Evolutionary conservation across 768 basidiomycete genomes (phyloP).

Genomic region (Mycena venus): DNA sequence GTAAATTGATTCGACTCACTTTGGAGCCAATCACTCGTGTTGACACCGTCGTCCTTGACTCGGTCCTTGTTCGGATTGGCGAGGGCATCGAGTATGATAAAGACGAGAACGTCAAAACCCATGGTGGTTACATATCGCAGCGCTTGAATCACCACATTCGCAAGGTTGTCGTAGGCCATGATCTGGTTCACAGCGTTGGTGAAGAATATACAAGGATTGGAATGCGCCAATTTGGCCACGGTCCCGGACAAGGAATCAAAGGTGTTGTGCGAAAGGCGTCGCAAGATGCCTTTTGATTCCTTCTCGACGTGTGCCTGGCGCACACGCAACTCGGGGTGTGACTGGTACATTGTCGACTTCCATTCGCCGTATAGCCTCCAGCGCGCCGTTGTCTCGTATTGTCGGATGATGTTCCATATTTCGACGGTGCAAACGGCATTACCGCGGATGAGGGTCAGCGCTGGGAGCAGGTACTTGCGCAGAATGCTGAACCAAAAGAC

Average conservation of each 20-base stretch:
- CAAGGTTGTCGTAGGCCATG: conserved; percentile 96
- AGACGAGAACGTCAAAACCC: conserved; percentile 95
- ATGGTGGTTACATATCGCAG: conserved; percentile 91
- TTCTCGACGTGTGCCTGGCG: conserved; percentile 87
- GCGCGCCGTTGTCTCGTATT: conserved; percentile 82
- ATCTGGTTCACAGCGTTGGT: conserved; percentile 91
- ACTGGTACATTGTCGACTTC: conserved; percentile 79
- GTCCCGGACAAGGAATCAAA: conserved; percentile 88
- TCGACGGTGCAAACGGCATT: conserved; percentile 93
- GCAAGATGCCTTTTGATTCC: conserved; percentile 90
- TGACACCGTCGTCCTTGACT: conserved; percentile 93
- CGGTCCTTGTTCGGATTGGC: conserved; percentile 85
- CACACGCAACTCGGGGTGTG: conserved; percentile 84
- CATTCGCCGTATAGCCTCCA: conserved; percentile 98
- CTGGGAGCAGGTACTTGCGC: conserved; percentile 87
- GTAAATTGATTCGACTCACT: conserved; percentile 67
- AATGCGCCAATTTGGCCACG: conserved; percentile 93
- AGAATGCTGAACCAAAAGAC: conserved; percentile 88
- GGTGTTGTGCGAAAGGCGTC: conserved; percentile 87
- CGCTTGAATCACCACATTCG: conserved; percentile 89
- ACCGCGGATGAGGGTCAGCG: conserved; percentile 85
- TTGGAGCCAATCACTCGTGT: conserved; percentile 91
- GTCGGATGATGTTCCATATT: conserved; percentile 90
- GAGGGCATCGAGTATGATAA: conserved; percentile 87
- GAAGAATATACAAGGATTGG: conserved; percentile 95